A percentile compares a stretch with the other conserved stretches of the same genome.
Conservation (phyloP, 2,329 filamentous ascomycete genomes). For the Stenocarpella maydis region DNA sequence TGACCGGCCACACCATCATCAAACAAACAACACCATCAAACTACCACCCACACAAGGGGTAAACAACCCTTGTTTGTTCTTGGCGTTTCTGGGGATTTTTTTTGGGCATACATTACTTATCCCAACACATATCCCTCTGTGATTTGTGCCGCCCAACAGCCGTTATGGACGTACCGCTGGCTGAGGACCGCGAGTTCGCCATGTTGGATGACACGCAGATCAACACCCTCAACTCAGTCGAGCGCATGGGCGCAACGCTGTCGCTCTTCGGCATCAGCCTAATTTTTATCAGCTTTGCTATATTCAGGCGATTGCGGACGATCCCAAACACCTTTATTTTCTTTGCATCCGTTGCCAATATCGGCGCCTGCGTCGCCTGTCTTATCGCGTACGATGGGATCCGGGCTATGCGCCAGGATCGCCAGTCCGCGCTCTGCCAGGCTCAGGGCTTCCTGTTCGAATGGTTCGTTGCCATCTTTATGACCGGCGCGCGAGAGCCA, state of each 20-base stretch:
- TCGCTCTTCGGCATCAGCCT: conserved; percentile 60
- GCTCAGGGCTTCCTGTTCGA: conserved; percentile 69
- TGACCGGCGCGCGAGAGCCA: accelerated
- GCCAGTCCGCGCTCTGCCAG: conserved; percentile 65
- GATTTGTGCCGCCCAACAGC: background rate
- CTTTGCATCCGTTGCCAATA: conserved; percentile 67
- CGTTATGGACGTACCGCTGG: conserved; percentile 34
- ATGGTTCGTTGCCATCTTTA: conserved; percentile 60
- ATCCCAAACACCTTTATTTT: conserved; percentile 70
- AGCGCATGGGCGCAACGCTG: conserved; percentile 62
- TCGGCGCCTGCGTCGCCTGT: conserved; percentile 70
- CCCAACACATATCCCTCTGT: background rate
- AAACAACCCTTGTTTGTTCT: conserved; percentile 22
- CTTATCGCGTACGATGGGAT: conserved; percentile 76
- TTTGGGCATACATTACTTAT: background rate
- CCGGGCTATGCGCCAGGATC: conserved; percentile 50
- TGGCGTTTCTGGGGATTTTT: too few species aligned
- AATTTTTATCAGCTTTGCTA: conserved; percentile 61
- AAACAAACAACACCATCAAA: background rate
- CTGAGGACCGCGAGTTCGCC: conserved; percentile 36
- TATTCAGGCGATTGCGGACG: conserved; percentile 62
- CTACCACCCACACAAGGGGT: conserved; percentile 11
- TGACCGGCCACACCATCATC: conserved; percentile 19
- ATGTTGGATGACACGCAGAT: conserved; percentile 44
- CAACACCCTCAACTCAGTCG: conserved; percentile 55